Percentiles rank a stretch among this genome's conserved stretches.
phyloP scores from a whole-genome alignment of 306 rosid species.

The Sicyos baderoa region DNA sequence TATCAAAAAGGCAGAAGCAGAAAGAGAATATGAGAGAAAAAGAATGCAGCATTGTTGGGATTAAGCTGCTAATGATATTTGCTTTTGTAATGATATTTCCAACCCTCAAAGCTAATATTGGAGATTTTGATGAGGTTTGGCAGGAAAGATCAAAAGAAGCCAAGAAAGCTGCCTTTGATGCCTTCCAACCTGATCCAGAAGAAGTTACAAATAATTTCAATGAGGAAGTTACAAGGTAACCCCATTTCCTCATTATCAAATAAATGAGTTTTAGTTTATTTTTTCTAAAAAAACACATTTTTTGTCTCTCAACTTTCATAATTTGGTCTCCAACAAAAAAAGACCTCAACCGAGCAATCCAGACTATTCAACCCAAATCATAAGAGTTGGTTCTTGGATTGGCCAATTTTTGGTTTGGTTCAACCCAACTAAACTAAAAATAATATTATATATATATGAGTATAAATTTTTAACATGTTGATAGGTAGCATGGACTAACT shows the following conservation, averaged over 20 bases:
- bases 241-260: neutral
- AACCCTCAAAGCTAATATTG: constrained; percentile 27
- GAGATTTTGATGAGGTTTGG: constrained; percentile 35
- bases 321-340: too few species aligned
- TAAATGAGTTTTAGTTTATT: neutral
- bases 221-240: neutral
- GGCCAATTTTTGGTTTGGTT: too few species aligned
- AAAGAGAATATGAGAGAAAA: constrained; percentile 5
- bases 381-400: too few species aligned
- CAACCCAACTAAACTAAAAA: too few species aligned
- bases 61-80: constrained; percentile 26
- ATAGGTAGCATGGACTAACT: too few species aligned
- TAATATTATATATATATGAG: too few species aligned
- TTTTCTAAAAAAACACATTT: too few species aligned
- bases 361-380: too few species aligned
- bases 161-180: constrained; percentile 16
- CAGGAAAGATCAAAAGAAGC: constrained; percentile 31
- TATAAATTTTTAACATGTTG: too few species aligned
- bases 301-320: too few species aligned
- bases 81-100: constrained; percentile 22
- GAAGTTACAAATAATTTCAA: neutral
- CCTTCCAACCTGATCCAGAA: constrained; percentile 10
- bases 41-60: constrained; percentile 1
- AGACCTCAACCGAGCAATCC: too few species aligned
- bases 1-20: neutral